Conservation (phyloP, 805 yeast species). For the Kuraishia cidri region DNA sequence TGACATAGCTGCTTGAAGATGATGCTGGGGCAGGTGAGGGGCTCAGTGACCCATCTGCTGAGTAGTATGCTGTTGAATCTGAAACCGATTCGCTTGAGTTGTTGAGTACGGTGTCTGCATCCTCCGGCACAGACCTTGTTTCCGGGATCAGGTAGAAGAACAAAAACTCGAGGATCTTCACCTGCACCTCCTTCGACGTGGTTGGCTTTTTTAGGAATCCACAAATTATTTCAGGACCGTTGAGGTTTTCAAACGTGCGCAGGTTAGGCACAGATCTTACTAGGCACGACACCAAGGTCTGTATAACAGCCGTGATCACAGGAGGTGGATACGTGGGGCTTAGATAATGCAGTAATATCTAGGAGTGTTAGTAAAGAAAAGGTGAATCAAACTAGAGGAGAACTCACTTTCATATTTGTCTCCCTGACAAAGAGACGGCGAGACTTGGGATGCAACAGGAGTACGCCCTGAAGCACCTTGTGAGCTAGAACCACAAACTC, state of each 20-base stretch:
- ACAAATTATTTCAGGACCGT: slow-evolving; percentile 49
- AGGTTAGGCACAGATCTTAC: slow-evolving; percentile 49
- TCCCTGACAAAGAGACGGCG: slow-evolving; percentile 36
- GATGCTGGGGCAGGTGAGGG: not conserved
- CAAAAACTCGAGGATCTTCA: slow-evolving; percentile 59
- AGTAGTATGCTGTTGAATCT: too few relatives aligned
- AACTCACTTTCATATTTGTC: slow-evolving; percentile 26
- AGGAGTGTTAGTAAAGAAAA: not conserved
- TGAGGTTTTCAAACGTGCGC: slow-evolving; percentile 46
- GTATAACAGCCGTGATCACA: slow-evolving; percentile 31
- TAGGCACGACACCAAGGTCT: slow-evolving; percentile 48
- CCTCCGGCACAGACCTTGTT: slow-evolving; percentile 11
- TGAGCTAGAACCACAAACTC: slow-evolving; percentile 14
- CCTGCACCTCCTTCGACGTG: slow-evolving; percentile 43
- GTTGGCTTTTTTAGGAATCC: slow-evolving; percentile 26
- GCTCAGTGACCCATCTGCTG: not conserved
- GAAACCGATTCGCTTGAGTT: not conserved
- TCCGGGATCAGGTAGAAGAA: slow-evolving; percentile 66
- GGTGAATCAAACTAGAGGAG: too few relatives aligned
- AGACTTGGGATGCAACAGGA: slow-evolving; percentile 49
- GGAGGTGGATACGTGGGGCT: slow-evolving; percentile 7
- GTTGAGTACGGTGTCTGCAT: not conserved
- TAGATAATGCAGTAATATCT: slow-evolving; percentile 16
- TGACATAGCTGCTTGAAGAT: not conserved
- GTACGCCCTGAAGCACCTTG: slow-evolving; percentile 46